Conservation (phyloP, 2,329 filamentous ascomycete genomes). For the Boeremia lycopersici region DNA sequence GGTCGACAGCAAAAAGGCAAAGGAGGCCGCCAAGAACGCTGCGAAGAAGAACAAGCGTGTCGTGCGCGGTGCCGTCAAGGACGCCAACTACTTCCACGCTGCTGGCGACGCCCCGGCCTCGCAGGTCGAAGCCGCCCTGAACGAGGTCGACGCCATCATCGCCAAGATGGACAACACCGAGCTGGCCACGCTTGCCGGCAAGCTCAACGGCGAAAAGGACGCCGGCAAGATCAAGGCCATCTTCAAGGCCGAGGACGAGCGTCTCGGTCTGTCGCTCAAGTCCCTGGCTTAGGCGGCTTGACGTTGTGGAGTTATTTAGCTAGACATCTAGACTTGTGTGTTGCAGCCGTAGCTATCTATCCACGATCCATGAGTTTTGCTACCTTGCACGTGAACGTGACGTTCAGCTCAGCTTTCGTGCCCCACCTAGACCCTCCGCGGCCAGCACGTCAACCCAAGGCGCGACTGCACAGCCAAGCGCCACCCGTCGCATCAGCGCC, state of each 20-base stretch:
- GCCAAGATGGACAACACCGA: constrained; percentile 89
- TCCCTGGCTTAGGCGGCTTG: constrained; percentile 49
- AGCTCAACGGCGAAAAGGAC: constrained; percentile 79
- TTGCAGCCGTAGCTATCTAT: constrained; percentile 4
- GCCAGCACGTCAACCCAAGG: constrained; percentile 8
- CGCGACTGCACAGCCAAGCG: constrained; percentile 29
- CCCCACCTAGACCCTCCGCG: background rate
- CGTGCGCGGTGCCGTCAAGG: constrained; percentile 90
- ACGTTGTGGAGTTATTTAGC: constrained; percentile 20
- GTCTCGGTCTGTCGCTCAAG: constrained; percentile 79
- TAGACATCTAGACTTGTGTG: constrained; percentile 29
- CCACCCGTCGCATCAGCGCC: constrained; percentile 22
- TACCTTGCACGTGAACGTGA: constrained; percentile 8
- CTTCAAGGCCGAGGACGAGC: constrained; percentile 78
- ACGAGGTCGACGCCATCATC: constrained; percentile 86
- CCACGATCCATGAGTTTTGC: background rate
- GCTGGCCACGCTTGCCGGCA: constrained; percentile 79
- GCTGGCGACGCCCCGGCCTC: constrained; percentile 71
- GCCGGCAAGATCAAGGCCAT: constrained; percentile 83
- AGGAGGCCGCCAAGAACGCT: constrained; percentile 97
- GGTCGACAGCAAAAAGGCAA: constrained; percentile 89
- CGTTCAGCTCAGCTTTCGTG: no score
- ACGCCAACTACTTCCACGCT: constrained; percentile 91
- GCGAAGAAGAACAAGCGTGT: constrained; percentile 99
- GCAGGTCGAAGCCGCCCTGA: constrained; percentile 81